Evolutionary conservation across 2,329 filamentous ascomycete species (phyloP).

Genomic region (Colletotrichum sp.): DNA sequence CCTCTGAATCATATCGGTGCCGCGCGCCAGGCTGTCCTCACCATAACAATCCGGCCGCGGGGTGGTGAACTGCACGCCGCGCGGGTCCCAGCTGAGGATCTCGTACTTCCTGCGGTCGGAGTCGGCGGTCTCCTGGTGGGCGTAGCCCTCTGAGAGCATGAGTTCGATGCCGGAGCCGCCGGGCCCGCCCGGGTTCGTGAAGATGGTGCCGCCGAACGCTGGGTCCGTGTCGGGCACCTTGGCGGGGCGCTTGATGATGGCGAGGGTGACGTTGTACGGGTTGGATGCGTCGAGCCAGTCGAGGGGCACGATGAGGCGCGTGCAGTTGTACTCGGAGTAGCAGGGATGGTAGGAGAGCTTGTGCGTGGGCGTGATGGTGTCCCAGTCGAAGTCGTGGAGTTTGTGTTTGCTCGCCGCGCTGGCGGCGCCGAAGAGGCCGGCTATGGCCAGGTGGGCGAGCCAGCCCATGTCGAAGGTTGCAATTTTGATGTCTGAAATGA

Average conservation of each 20-base stretch:
- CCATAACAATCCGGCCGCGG: constrained; percentile 45
- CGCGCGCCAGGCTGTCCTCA: constrained; percentile 31
- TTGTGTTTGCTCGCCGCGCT: neutral
- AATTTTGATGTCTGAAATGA: neutral
- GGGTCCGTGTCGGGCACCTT: constrained; percentile 40
- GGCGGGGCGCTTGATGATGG: constrained; percentile 46
- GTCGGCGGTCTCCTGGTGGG: constrained; percentile 23
- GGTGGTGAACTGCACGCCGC: constrained; percentile 42
- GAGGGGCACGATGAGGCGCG: constrained; percentile 47
- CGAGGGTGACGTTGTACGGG: constrained; percentile 38
- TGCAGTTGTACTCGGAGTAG: constrained; percentile 43
- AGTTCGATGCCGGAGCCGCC: constrained; percentile 43
- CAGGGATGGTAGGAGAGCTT: constrained; percentile 44
- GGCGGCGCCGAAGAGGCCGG: neutral
- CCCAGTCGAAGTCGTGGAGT: constrained; percentile 38
- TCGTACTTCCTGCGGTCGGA: constrained; percentile 40
- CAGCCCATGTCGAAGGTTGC: neutral
- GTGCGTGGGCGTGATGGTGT: constrained; percentile 34
- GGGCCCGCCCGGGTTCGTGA: constrained; percentile 52
- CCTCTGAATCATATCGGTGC: constrained; percentile 32
- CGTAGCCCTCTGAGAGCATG: constrained; percentile 27
- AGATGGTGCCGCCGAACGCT: constrained; percentile 45
- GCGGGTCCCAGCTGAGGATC: constrained; percentile 49
- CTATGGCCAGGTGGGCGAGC: neutral
- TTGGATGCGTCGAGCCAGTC: constrained; percentile 40